phyloP scores from a whole-genome alignment of 148 eudicot genomes.

The Rheum nobile region DNA sequence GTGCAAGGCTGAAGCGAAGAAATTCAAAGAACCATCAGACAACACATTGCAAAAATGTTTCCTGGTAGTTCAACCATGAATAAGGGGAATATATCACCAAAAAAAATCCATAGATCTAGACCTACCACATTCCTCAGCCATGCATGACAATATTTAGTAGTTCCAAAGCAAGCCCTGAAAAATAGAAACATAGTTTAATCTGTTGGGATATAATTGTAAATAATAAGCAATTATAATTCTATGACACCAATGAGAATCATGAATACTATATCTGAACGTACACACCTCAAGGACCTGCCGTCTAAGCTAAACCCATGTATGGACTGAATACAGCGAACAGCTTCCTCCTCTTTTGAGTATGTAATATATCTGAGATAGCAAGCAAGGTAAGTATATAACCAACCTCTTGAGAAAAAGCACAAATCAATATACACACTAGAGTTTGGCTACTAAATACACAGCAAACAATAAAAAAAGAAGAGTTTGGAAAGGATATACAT shows the following conservation, averaged over 20 bases:
- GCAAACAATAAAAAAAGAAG: no score
- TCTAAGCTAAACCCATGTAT: conserved; percentile 82
- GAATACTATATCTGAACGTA: not conserved
- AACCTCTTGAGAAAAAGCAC: no score
- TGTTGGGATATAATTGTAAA: not conserved
- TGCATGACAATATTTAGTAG: conserved; percentile 96
- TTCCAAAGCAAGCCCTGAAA: conserved; percentile 93
- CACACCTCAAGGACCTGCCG: conserved; percentile 64
- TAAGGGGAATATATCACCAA: not conserved
- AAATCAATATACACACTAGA: no score
- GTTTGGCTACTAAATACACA: no score
- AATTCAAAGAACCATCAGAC: not conserved
- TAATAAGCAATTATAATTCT: not conserved
- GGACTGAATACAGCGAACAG: conserved; percentile 87
- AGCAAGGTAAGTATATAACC: not conserved
- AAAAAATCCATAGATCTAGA: not conserved
- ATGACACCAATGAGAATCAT: not conserved
- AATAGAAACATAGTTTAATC: not conserved
- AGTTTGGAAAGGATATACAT: no score
- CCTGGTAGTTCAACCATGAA: not conserved
- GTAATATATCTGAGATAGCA: conserved; percentile 67
- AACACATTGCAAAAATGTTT: not conserved
- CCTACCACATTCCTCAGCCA: conserved; percentile 93
- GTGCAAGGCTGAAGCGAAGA: conserved; percentile 65
- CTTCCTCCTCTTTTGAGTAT: conserved; percentile 92